phyloP scores from a whole-genome alignment of 2,329 filamentous ascomycete species.

The Colletotrichum destructivum region DNA sequence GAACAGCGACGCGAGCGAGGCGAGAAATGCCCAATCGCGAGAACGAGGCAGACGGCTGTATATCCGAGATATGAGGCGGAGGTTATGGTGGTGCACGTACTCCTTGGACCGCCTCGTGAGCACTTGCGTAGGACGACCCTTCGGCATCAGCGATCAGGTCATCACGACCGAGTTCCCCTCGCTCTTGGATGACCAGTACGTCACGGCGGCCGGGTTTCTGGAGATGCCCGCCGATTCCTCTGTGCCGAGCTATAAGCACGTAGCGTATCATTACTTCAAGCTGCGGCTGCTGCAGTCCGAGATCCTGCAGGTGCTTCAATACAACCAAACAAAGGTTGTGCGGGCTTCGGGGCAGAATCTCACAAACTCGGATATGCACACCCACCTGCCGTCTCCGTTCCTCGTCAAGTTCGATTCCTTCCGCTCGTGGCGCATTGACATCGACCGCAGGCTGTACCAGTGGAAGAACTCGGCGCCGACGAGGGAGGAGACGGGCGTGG shows the following conservation, averaged over 20 bases:
- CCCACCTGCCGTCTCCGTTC: slow-evolving; percentile 86
- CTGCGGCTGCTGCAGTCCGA: slow-evolving; percentile 92
- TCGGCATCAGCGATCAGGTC: slow-evolving; percentile 95
- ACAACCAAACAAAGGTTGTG: slow-evolving; percentile 88
- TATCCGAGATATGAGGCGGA: slow-evolving; percentile 86
- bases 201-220: slow-evolving; percentile 83
- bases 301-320: slow-evolving; percentile 93
- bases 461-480: slow-evolving; percentile 90
- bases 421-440: slow-evolving; percentile 88
- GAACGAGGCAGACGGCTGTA: slow-evolving; percentile 82
- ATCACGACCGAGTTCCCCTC: slow-evolving; percentile 97
- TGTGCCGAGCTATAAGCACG: slow-evolving; percentile 88
- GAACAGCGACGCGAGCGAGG: slow-evolving; percentile 46
- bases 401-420: slow-evolving; percentile 88
- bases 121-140: slow-evolving; percentile 92
- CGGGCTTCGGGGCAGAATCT: slow-evolving; percentile 76
- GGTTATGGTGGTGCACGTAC: slow-evolving; percentile 98
- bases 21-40: slow-evolving; percentile 48
- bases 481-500: slow-evolving; percentile 85
- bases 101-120: slow-evolving; percentile 95
- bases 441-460: slow-evolving; percentile 85
- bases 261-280: slow-evolving; percentile 93
- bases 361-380: slow-evolving; percentile 82
- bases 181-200: slow-evolving; percentile 87
- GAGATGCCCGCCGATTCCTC: slow-evolving; percentile 68